A percentile compares a stretch with the other conserved stretches of the same genome.
Conservation (phyloP, 208 protist species). For the Kentomonas sorsogonicus region DNA sequence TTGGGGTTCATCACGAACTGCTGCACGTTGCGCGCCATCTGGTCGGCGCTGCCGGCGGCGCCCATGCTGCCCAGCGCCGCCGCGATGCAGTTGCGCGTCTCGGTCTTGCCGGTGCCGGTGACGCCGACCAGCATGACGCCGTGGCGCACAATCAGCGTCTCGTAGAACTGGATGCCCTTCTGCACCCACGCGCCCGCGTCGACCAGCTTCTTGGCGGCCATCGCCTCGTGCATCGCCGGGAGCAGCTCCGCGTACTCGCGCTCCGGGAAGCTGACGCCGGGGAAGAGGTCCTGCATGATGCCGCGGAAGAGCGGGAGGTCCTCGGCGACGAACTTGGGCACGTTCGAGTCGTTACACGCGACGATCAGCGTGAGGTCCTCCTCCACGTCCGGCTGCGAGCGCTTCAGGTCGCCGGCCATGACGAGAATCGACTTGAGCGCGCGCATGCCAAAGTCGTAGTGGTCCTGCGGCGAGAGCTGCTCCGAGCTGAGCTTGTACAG, state of each 20-base stretch:
- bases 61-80: constrained; percentile 67
- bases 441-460: constrained; percentile 98
- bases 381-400: constrained; percentile 92
- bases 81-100: constrained; percentile 76
- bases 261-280: constrained; percentile 92
- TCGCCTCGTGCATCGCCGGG: constrained; percentile 76
- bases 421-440: constrained; percentile 98
- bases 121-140: constrained; percentile 98
- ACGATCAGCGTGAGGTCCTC: constrained; percentile 98
- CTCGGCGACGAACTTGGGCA: constrained; percentile 98
- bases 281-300: constrained; percentile 98
- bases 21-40: constrained; percentile 75
- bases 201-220: constrained; percentile 68
- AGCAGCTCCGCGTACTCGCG: constrained; percentile 92
- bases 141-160: constrained; percentile 96
- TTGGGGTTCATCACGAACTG: constrained; percentile 98
- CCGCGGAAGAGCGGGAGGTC: constrained; percentile 97
- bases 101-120: constrained; percentile 96
- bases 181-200: constrained; percentile 82
- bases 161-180: constrained; percentile 97
- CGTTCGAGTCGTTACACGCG: constrained; percentile 96
- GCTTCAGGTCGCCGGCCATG: constrained; percentile 97
- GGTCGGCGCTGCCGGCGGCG: constrained; percentile 44
- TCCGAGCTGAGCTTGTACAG: constrained; percentile 98
- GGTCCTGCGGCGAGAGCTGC: constrained; percentile 96